Percentiles rank a stretch among this genome's conserved stretches.
Evolutionary conservation across 805 yeast genomes (phyloP).

Genomic region (Yarrowia alimentaria): DNA sequence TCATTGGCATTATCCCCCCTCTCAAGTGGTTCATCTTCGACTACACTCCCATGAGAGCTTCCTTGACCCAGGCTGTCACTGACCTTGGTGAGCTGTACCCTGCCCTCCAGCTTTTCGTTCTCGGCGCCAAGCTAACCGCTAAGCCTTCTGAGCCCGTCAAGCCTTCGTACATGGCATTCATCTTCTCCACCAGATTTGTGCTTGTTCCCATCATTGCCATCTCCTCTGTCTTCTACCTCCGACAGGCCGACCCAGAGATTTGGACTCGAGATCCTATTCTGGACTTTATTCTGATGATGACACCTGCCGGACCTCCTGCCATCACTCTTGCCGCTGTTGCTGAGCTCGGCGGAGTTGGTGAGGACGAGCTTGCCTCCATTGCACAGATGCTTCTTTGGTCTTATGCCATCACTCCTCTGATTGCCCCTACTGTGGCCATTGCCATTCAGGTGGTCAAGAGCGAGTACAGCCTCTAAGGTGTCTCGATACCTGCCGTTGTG

Average conservation of each 20-base stretch:
- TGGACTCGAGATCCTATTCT: slow-evolving; percentile 32
- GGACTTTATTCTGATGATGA: slow-evolving; percentile 32
- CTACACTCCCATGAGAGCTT: slow-evolving; percentile 26
- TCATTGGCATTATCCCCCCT: slow-evolving; percentile 32
- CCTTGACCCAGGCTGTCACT: slow-evolving; percentile 31
- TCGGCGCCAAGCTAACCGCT: slow-evolving; percentile 31
- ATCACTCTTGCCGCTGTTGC: slow-evolving; percentile 34
- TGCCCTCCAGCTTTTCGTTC: slow-evolving; percentile 33
- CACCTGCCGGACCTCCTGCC: slow-evolving; percentile 34
- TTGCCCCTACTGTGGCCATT: slow-evolving; percentile 31
- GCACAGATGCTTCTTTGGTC: slow-evolving; percentile 31
- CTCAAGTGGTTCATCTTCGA: slow-evolving; percentile 31
- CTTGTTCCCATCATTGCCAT: slow-evolving; percentile 30
- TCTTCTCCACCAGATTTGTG: slow-evolving; percentile 29
- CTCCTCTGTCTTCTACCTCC: slow-evolving; percentile 28
- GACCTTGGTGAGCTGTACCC: slow-evolving; percentile 33
- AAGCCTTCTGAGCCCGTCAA: slow-evolving; percentile 29
- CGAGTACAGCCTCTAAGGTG: slow-evolving; percentile 22
- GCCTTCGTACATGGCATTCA: slow-evolving; percentile 20
- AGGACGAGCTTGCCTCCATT: slow-evolving; percentile 31
- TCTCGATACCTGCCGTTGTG: not conserved
- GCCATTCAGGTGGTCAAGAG: slow-evolving; percentile 30
- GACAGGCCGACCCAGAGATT: slow-evolving; percentile 27
- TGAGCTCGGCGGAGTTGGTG: slow-evolving; percentile 31
- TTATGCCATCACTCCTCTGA: slow-evolving; percentile 31